Evolutionary conservation across 495 filamentous ascomycete species (phyloP).

Genomic region (Penicillium manginii): DNA sequence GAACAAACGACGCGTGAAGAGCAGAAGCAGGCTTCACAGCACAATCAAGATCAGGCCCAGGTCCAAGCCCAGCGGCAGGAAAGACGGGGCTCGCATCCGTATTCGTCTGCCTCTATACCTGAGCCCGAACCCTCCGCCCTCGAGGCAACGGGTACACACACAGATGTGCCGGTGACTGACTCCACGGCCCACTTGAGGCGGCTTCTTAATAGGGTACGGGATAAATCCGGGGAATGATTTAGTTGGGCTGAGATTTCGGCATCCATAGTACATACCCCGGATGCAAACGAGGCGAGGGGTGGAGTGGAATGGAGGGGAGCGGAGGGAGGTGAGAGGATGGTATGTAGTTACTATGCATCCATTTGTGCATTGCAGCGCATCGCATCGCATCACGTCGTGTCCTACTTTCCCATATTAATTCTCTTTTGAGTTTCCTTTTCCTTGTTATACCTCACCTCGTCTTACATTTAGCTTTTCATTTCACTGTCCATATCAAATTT

Average conservation of each 20-base stretch:
- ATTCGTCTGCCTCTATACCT: slow-evolving; percentile 21
- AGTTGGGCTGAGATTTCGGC: neutral
- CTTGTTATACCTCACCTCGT: neutral
- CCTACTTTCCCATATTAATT: slow-evolving; percentile 1
- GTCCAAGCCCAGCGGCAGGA: slow-evolving; percentile 1
- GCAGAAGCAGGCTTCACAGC: neutral
- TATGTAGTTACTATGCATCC: neutral
- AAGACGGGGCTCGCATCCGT: slow-evolving; percentile 15
- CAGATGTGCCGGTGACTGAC: slow-evolving; percentile 13
- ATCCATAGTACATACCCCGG: neutral
- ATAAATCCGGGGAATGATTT: slow-evolving; percentile 15
- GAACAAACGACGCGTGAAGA: slow-evolving; percentile 1
- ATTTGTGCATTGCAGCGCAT: neutral
- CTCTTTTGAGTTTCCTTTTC: neutral
- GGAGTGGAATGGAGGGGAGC: neutral
- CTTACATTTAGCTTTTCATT: neutral
- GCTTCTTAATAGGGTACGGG: slow-evolving; percentile 28
- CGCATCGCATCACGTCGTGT: neutral
- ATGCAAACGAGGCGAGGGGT: neutral
- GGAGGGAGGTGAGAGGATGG: neutral
- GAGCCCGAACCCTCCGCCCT: slow-evolving; percentile 27
- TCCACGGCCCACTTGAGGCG: slow-evolving; percentile 27
- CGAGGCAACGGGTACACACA: slow-evolving; percentile 26
- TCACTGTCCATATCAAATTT: neutral
- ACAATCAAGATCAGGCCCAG: neutral